Conservation (phyloP, 83 land plant genomes). For the Larix sibirica region DNA sequence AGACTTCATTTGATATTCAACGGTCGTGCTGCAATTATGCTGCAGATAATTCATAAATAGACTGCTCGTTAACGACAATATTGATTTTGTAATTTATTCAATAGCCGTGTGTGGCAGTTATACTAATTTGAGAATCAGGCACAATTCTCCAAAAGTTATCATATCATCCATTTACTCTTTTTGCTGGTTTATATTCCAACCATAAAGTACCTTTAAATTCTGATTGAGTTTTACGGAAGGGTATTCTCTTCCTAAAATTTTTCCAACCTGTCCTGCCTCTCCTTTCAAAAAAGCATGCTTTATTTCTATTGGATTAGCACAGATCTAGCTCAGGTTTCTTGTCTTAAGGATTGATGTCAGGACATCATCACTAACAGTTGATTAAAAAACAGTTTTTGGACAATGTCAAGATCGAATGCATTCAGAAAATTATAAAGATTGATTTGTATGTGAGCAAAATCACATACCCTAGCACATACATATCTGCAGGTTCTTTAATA, state of each 20-base stretch:
- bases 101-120: background rate
- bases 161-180: background rate
- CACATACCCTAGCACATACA: constrained; percentile 75
- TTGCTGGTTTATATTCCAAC: background rate
- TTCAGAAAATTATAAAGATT: background rate
- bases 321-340: background rate
- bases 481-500: constrained; percentile 66
- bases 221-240: background rate
- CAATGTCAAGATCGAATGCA: background rate
- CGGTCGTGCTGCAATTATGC: background rate
- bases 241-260: background rate
- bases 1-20: background rate
- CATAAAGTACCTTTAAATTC: background rate
- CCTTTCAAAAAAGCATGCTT: background rate
- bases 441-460: background rate
- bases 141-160: background rate
- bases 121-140: background rate
- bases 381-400: background rate
- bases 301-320: background rate
- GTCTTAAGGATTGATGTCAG: background rate
- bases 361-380: background rate
- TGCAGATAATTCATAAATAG: background rate
- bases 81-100: no score
- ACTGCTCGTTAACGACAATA: background rate
- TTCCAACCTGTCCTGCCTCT: background rate